These are phyloP conservation scores for Simmondsia chinensis DNA, from an alignment of 148 eudicot species.

Conservation along the genomic window DNA sequence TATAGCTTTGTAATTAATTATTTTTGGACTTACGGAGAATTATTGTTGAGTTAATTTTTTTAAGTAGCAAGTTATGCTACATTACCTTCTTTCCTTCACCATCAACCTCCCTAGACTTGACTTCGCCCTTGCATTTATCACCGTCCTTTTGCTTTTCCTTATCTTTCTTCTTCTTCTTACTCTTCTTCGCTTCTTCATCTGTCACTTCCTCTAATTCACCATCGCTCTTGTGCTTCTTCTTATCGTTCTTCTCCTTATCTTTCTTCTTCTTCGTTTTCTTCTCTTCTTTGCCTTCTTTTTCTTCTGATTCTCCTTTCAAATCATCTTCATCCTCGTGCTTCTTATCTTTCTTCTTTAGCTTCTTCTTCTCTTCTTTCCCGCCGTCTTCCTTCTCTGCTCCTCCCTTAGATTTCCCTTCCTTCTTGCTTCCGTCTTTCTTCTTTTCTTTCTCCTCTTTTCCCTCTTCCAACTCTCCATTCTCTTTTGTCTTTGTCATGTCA, in stretches of 20 bases:
- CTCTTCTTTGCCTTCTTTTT: slow-evolving; percentile 2
- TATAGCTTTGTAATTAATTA: too few species aligned
- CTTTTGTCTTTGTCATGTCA: neutral
- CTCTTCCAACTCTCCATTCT: slow-evolving; percentile 4
- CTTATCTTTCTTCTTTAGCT: slow-evolving; percentile 17
- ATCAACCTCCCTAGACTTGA: slow-evolving; percentile 11
- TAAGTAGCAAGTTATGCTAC: too few species aligned
- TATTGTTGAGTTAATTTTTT: too few species aligned
- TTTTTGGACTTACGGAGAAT: too few species aligned
- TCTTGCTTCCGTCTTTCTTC: slow-evolving; percentile 11
- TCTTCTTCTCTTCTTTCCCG: slow-evolving; percentile 6
- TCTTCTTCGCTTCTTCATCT: slow-evolving; percentile 1
- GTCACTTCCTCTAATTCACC: neutral
- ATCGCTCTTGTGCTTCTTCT: slow-evolving; percentile 6
- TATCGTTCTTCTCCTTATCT: slow-evolving; percentile 4
- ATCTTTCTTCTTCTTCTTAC: slow-evolving; percentile 12
- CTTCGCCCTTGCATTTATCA: slow-evolving; percentile 8
- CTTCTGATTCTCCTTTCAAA: slow-evolving; percentile 1
- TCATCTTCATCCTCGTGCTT: slow-evolving; percentile 13
- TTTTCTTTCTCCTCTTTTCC: slow-evolving; percentile 8
- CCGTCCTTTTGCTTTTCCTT: slow-evolving; percentile 16
- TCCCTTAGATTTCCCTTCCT: slow-evolving; percentile 11
- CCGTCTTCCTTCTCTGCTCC: slow-evolving; percentile 6
- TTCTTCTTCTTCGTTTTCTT: slow-evolving; percentile 2
- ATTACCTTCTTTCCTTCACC: slow-evolving; percentile 10